These are phyloP conservation scores for Letharia columbiana DNA, from an alignment of 495 filamentous ascomycete species.

Conservation along the genomic window DNA sequence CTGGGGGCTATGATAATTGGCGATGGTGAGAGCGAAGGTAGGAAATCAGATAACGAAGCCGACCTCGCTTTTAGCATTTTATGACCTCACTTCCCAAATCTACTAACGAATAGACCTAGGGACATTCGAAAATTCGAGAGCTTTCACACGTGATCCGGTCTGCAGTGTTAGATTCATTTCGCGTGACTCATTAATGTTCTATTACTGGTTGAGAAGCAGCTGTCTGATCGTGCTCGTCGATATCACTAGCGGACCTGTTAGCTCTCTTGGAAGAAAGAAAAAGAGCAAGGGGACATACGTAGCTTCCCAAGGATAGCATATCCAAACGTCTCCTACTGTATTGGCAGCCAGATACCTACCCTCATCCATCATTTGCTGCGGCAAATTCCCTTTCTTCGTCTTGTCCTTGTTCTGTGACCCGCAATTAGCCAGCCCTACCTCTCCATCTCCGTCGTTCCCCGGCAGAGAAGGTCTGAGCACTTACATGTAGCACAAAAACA, in stretches of 20 bases:
- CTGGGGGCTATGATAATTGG: background rate
- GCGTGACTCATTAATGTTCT: background rate
- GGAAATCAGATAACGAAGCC: no score
- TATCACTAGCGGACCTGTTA: background rate
- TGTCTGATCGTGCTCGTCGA: background rate
- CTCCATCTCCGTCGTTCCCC: background rate
- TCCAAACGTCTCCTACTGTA: conserved; percentile 90
- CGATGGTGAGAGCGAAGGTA: background rate
- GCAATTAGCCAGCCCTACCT: background rate
- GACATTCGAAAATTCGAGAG: background rate
- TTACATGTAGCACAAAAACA: conserved; percentile 91
- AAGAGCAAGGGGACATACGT: conserved; percentile 40
- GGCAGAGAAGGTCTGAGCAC: conserved; percentile 28
- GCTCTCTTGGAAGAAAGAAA: background rate
- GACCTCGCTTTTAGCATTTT: no score
- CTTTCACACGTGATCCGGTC: background rate
- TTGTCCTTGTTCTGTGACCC: conserved; percentile 82
- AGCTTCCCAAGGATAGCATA: conserved; percentile 99
- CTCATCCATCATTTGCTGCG: conserved; percentile 66
- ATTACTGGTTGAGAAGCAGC: background rate
- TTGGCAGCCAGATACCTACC: conserved; percentile 75
- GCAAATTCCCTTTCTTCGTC: conserved; percentile 79
- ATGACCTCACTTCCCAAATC: no score
- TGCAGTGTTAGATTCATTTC: background rate
- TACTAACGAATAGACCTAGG: background rate